Evolutionary conservation across 192 early-diverging fungal species (phyloP).

Genomic region (Gamsiella multidivaricata): DNA sequence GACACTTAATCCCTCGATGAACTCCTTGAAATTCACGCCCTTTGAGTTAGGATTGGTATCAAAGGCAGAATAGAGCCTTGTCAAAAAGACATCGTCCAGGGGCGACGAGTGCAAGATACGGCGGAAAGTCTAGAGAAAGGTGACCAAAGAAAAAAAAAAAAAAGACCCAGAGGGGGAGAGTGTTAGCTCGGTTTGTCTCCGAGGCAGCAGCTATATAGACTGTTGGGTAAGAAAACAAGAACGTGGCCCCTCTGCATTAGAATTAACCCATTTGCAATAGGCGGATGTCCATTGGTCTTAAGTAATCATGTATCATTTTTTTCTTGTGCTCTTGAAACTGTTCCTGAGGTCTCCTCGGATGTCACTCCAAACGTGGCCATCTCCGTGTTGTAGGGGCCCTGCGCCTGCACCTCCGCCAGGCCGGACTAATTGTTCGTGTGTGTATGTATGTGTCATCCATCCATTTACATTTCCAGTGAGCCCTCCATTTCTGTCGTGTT

Average conservation of each 20-base stretch:
- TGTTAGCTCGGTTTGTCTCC: too few species aligned
- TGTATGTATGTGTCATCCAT: neutral
- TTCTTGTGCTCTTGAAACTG: too few species aligned
- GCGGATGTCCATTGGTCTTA: too few species aligned
- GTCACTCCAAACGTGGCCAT: neutral
- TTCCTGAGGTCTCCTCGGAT: neutral
- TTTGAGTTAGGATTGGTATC: conserved; percentile 66
- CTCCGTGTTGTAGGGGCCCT: neutral
- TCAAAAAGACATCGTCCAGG: conserved; percentile 77
- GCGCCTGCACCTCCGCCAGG: too few species aligned
- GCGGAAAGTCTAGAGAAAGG: conserved; percentile 28
- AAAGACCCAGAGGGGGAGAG: neutral
- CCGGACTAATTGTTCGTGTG: neutral
- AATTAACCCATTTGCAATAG: too few species aligned
- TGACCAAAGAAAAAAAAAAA: neutral
- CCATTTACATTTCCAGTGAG: neutral
- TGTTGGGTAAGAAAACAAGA: too few species aligned
- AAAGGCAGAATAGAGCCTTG: conserved; percentile 82
- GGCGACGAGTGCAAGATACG: conserved; percentile 61
- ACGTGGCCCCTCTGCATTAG: too few species aligned
- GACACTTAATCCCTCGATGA: conserved; percentile 73
- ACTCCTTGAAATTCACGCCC: conserved; percentile 59
- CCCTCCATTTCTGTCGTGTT: neutral
- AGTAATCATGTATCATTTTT: too few species aligned
- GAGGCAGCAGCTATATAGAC: too few species aligned